Conservation (phyloP, 768 basidiomycete species). For the Tylopilus sp. region DNA sequence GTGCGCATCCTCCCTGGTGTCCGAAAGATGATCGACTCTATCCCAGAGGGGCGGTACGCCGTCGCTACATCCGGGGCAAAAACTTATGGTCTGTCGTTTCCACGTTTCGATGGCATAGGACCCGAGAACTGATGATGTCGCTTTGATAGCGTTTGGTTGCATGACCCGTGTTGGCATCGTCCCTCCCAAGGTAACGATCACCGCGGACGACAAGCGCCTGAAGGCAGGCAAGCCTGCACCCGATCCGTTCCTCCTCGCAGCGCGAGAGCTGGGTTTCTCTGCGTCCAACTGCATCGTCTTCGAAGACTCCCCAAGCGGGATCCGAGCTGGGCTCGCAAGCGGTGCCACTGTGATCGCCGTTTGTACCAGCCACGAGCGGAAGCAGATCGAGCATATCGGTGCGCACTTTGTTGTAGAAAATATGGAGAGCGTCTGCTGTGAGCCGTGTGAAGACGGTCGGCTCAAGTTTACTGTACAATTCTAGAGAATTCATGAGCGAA, state of each 20-base stretch:
- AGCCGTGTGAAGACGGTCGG: slow-evolving; percentile 37
- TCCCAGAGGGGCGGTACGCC: slow-evolving; percentile 64
- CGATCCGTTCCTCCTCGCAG: slow-evolving; percentile 63
- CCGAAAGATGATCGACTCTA: slow-evolving; percentile 56
- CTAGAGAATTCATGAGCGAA: background rate
- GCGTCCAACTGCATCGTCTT: slow-evolving; percentile 69
- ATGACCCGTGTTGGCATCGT: slow-evolving; percentile 68
- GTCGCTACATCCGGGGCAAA: slow-evolving; percentile 74
- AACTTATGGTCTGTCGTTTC: slow-evolving; percentile 50
- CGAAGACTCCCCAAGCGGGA: slow-evolving; percentile 68
- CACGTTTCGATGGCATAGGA: background rate
- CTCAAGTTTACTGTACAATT: slow-evolving; percentile 43
- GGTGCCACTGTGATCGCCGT: slow-evolving; percentile 72
- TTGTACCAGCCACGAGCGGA: slow-evolving; percentile 66
- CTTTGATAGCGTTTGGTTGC: slow-evolving; percentile 52
- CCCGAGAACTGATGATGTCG: background rate
- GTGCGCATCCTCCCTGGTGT: slow-evolving; percentile 74
- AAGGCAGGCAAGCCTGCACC: slow-evolving; percentile 63
- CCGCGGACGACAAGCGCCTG: slow-evolving; percentile 71
- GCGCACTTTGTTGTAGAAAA: slow-evolving; percentile 56
- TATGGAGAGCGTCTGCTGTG: slow-evolving; percentile 48
- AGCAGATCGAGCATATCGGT: slow-evolving; percentile 51
- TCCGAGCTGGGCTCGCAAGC: slow-evolving; percentile 67
- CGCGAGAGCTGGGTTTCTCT: slow-evolving; percentile 52
- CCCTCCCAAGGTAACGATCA: slow-evolving; percentile 67